Conservation (phyloP, 768 basidiomycete species). For the Mycena indigotica region DNA sequence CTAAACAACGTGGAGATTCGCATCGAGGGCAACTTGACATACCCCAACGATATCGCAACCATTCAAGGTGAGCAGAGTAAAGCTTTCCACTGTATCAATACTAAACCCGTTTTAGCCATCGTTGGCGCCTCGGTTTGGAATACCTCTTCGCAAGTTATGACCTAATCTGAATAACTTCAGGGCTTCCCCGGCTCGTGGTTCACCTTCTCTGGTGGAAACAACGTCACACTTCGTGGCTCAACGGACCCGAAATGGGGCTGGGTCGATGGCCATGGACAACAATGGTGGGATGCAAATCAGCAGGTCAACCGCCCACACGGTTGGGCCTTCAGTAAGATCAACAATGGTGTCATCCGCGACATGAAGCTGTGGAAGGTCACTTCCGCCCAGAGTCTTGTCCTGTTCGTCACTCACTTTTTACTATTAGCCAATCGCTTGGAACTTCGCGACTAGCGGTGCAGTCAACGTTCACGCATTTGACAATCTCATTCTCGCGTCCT, state of each 20-base stretch:
- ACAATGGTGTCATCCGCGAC: conserved; percentile 54
- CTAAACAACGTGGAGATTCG: conserved; percentile 59
- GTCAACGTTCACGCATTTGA: conserved; percentile 53
- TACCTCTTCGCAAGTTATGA: conserved; percentile 13
- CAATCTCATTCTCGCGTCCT: conserved; percentile 56
- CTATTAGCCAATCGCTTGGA: conserved; percentile 58
- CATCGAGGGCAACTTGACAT: conserved; percentile 60
- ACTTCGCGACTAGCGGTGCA: conserved; percentile 54
- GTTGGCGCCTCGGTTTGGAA: conserved; percentile 44
- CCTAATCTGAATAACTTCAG: conserved; percentile 26
- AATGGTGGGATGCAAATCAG: conserved; percentile 63
- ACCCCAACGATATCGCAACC: conserved; percentile 52
- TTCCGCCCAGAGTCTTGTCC: neutral
- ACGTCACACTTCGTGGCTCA: conserved; percentile 60
- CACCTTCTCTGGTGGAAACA: conserved; percentile 53
- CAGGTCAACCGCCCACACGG: conserved; percentile 60
- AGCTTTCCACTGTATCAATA: too few species aligned
- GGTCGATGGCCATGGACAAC: conserved; percentile 62
- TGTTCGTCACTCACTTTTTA: neutral
- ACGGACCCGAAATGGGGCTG: conserved; percentile 63
- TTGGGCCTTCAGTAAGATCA: conserved; percentile 55
- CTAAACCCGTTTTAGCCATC: conserved; percentile 42
- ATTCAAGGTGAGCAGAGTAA: conserved; percentile 53
- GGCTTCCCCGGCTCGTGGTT: conserved; percentile 54
- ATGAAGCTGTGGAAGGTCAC: conserved; percentile 59